These are phyloP conservation scores for Alternaria sp. DNA, from an alignment of 2,329 filamentous ascomycete genomes.

Conservation along the genomic window DNA sequence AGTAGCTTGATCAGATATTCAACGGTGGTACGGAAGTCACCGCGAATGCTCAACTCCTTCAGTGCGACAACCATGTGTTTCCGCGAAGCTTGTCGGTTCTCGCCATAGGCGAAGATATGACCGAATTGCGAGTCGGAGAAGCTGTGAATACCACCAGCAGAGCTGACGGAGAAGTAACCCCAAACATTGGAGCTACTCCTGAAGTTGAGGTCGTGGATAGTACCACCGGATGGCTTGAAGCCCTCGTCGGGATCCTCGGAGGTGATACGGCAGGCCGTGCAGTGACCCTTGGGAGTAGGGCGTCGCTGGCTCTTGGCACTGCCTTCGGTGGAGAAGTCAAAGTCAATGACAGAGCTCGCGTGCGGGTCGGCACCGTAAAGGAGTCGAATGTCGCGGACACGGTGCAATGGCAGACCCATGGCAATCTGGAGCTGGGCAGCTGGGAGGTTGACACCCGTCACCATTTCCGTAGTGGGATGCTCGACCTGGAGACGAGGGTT, in stretches of 20 bases:
- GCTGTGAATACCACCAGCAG: conserved; percentile 95
- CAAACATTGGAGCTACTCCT: conserved; percentile 98
- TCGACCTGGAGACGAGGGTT: conserved; percentile 99
- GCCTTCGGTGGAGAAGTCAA: conserved; percentile 89
- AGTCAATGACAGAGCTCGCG: conserved; percentile 87
- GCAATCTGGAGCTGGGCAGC: conserved; percentile 98
- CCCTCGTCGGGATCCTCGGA: conserved; percentile 98
- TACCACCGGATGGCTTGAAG: conserved; percentile 99
- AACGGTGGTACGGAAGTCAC: conserved; percentile 98
- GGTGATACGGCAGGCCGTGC: conserved; percentile 97
- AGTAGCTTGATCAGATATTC: conserved; percentile 99
- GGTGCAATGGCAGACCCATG: conserved; percentile 96
- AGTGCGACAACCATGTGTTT: conserved; percentile 99
- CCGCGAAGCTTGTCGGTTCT: conserved; percentile 93
- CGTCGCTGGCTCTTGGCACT: conserved; percentile 86
- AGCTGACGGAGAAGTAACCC: conserved; percentile 99
- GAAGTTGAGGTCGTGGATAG: conserved; percentile 99
- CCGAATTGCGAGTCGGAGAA: conserved; percentile 99
- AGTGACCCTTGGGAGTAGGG: conserved; percentile 94
- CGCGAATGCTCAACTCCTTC: conserved; percentile 99
- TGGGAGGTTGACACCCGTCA: conserved; percentile 95
- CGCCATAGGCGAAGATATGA: conserved; percentile 98
- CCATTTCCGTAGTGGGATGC: conserved; percentile 99
- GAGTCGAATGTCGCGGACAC: conserved; percentile 94
- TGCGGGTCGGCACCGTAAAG: conserved; percentile 96